A percentile compares a stretch with the other conserved stretches of the same genome.
These are phyloP conservation scores for Gyromitra esculenta DNA, from an alignment of 2,329 filamentous ascomycete genomes.

Conservation along the genomic window DNA sequence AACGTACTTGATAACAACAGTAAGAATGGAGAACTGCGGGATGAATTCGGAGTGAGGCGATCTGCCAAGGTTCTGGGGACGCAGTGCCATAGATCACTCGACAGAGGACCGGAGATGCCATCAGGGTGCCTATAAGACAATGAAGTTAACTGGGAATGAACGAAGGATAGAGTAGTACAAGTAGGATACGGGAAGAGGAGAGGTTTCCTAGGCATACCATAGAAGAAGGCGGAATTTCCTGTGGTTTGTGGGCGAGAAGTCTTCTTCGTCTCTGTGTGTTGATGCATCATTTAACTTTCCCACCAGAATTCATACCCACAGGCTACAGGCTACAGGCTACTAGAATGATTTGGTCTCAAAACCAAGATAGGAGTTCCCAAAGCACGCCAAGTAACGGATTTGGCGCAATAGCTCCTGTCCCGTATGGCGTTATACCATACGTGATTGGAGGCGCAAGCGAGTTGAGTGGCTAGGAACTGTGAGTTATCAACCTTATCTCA, in stretches of 20 bases:
- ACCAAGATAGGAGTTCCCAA: neutral
- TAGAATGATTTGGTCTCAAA: neutral
- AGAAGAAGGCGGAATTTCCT: slow-evolving; percentile 67
- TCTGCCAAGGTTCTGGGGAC: slow-evolving; percentile 65
- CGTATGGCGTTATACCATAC: slow-evolving; percentile 15
- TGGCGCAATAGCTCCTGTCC: neutral
- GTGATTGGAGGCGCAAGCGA: slow-evolving; percentile 34
- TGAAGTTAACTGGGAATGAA: slow-evolving; percentile 6
- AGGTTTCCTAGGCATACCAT: slow-evolving; percentile 62
- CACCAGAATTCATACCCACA: neutral
- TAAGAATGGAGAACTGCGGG: slow-evolving; percentile 80
- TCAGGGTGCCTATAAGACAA: slow-evolving; percentile 67
- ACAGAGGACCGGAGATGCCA: slow-evolving; percentile 88
- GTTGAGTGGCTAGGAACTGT: neutral
- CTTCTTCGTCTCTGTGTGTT: slow-evolving; percentile 24
- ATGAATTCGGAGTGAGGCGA: slow-evolving; percentile 69
- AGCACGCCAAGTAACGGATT: slow-evolving; percentile 5
- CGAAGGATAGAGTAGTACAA: neutral
- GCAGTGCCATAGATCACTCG: slow-evolving; percentile 77
- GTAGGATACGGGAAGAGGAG: neutral
- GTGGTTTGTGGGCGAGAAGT: slow-evolving; percentile 20
- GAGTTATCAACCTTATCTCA: slow-evolving; percentile 26
- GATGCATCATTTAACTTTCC: neutral
- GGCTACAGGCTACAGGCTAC: too few relatives aligned
- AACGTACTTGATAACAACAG: slow-evolving; percentile 74